Conservation (phyloP, 257 asterid genomes). For the Salvia miltiorrhiza region DNA sequence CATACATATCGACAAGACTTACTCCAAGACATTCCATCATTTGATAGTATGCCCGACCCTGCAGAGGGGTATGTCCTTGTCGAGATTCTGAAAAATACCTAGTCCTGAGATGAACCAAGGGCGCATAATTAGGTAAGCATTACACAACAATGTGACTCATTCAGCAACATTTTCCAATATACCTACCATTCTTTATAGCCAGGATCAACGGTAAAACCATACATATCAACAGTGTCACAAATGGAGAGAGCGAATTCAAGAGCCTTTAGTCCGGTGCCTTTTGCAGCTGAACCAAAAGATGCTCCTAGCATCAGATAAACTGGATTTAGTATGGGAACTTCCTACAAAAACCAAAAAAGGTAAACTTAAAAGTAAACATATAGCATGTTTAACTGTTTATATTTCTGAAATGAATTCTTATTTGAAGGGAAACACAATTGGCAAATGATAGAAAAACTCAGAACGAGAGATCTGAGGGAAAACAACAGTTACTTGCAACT, state of each 20-base stretch:
- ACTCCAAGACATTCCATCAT: slow-evolving; percentile 99
- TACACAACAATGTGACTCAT: not conserved
- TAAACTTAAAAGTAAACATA: not conserved
- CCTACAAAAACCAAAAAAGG: slow-evolving; percentile 25
- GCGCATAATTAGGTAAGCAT: slow-evolving; percentile 3
- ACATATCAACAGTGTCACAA: slow-evolving; percentile 91
- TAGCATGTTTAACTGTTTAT: not conserved
- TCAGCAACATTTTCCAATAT: slow-evolving; percentile 5
- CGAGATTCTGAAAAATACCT: slow-evolving; percentile 92
- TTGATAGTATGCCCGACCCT: slow-evolving; percentile 93
- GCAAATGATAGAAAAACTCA: not conserved
- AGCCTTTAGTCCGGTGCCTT: slow-evolving; percentile 98
- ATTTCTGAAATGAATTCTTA: not conserved
- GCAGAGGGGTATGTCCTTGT: slow-evolving; percentile 91
- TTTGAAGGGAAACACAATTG: not conserved
- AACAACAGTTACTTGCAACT: not conserved
- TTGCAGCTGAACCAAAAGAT: slow-evolving; percentile 67
- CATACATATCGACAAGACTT: slow-evolving; percentile 28
- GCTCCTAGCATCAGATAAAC: slow-evolving; percentile 50
- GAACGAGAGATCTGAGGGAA: not conserved
- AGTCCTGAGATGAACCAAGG: slow-evolving; percentile 60
- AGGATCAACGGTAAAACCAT: slow-evolving; percentile 99
- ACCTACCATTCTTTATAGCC: slow-evolving; percentile 85
- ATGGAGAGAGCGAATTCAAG: slow-evolving; percentile 98
- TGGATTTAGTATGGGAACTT: slow-evolving; percentile 42